Base-by-base conservation (phyloP, 441 rosid species). In the Flueggea neowawraea region DNA sequence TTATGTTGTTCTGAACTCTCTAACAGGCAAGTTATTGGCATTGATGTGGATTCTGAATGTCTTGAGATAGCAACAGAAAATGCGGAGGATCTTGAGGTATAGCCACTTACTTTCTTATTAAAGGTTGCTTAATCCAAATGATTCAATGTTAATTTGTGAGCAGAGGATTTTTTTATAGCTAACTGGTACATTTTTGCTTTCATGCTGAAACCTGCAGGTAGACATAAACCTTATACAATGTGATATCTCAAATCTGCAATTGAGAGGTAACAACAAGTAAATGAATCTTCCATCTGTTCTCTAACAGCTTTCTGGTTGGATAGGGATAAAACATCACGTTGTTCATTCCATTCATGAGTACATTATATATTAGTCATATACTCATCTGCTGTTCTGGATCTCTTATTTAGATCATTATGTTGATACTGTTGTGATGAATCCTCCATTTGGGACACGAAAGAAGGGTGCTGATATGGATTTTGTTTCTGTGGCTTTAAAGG, bases 381-480 rank as follows among this genome's bases (percentile, higher is more conserved):
- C 15, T 61, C n/a, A 15, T 63, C 56, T 64, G 33, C 43, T 63
- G 53, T 12, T 54, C 41, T 59, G 60, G 11, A 16, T 69, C 33
- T 64, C 63, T 58, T 64, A 9, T 68, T 33, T 60, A 87, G 99
- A 89, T 58, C 76, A 60, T 52, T 69, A 74, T 69, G 84, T 94
- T 43, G 96, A 87, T 72, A 94, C 97, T 14, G 85, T 86, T 52
- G 84, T 91, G 55, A 94, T 94, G 97, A 94, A 94, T 73, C 99
- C 97, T 74, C 99, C 99, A 48, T 94, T 91, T 81, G 99, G 96
- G 55, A 91, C 96, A 14, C 81, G 99, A 65, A 86, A 71, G 74
- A 94, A 84, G 73, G 97, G 96, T 60, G 96, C 84, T 31, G 99
- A 94, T 74, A 84, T 94, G 92, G 88, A 84, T 69, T 91, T 91